Conservation (phyloP, 306 rosid species). For the Datisca glomerata region DNA sequence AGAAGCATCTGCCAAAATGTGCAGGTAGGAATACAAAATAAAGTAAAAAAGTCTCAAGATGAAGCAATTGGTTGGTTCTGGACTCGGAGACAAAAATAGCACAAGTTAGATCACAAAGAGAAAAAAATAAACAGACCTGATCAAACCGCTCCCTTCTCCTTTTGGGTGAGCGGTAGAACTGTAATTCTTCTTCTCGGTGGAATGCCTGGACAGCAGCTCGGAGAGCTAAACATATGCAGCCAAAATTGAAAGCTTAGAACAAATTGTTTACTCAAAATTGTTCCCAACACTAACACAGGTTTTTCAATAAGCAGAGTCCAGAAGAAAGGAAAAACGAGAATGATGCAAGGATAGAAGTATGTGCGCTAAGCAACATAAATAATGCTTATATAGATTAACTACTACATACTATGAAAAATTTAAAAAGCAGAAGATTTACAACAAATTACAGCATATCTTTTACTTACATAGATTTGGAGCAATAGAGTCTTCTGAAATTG, state of each 20-base stretch:
- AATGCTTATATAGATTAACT: background rate
- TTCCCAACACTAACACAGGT: background rate
- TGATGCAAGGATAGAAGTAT: too few relatives aligned
- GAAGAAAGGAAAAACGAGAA: conserved; percentile 10
- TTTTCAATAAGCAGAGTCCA: background rate
- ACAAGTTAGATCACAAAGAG: background rate
- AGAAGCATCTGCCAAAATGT: background rate
- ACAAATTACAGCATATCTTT: too few relatives aligned
- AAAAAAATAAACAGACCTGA: conserved; percentile 45
- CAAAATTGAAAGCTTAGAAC: conserved; percentile 1
- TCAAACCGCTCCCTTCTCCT: conserved; percentile 75
- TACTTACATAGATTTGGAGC: conserved; percentile 88
- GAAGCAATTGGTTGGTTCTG: too few relatives aligned
- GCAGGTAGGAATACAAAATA: too few relatives aligned
- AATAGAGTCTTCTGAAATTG: conserved; percentile 62
- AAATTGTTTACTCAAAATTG: background rate
- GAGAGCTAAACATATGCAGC: conserved; percentile 58
- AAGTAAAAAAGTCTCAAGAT: too few relatives aligned
- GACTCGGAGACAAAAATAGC: background rate
- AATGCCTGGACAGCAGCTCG: conserved; percentile 89
- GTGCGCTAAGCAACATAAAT: conserved; percentile 6
- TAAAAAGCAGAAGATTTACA: background rate
- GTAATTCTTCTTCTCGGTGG: conserved; percentile 77
- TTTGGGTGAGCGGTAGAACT: conserved; percentile 62
- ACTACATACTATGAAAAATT: background rate